Evolutionary conservation across 2,329 filamentous ascomycete genomes (phyloP), one percentile per base, ranked within the genome.

Genomic region (Aureobasidium pullulans): DNA sequence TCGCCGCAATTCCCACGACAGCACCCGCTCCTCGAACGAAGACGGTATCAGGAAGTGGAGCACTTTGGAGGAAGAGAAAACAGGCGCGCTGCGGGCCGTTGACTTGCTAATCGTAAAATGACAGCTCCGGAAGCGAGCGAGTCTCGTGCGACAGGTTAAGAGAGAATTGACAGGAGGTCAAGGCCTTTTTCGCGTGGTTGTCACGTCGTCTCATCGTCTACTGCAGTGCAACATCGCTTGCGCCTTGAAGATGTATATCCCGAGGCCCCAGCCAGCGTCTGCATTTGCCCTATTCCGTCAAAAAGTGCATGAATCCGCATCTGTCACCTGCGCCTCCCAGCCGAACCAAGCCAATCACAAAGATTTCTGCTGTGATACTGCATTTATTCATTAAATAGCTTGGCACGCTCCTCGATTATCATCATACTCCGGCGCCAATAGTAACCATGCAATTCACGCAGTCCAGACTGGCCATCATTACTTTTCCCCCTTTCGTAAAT

Each of bases 111-210:
- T 19, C 36, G n/a, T 37, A 44, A 46, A 37, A 10, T 56, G 52
- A 56, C 52, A 56, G 52, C 52, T 56, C 50, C 52, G 52, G 52
- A 56, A 56, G 40, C 52, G 52, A 56, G 52, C 52, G 52, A 37
- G 31, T 36, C 52, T 56, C 40, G 52, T 56, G 31, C 40, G 31
- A 56, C 40, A 32, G 16, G 28, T 54, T 34, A 43, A 53, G 50
- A 29, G n/a, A 15, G 29, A 43, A 54, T 16, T 46, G 52, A 56
- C 52, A 56, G 52, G 50, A 54, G 50, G 50, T 43, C 50, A 54
- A 43, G 50, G 52, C 52, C 52, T 56, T 32, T 13, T 43, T 32
- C 52, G 52, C 52, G 52, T 56, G 52, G 52, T 56, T 56, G 39
- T 54, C 50, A 54, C 50, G 50, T 54, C 52, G 52, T 56, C 52